These are phyloP conservation scores for Fusarium avenaceum DNA, from an alignment of 2,329 filamentous ascomycete genomes.

Conservation along the genomic window DNA sequence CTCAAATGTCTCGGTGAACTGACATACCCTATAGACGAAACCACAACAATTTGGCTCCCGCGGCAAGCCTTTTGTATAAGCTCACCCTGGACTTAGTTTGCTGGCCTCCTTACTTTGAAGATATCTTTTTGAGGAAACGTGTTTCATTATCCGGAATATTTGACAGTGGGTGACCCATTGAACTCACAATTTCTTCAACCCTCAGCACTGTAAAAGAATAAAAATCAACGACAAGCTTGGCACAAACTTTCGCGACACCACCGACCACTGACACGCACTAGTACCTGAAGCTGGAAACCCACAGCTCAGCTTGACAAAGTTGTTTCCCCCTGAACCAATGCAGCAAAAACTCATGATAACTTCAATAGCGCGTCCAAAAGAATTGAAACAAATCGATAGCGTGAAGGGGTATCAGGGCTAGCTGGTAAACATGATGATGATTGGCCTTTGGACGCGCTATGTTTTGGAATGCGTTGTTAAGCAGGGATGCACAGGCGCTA, in stretches of 20 bases:
- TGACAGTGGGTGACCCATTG: no score
- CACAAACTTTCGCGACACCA: neutral
- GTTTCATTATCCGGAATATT: no score
- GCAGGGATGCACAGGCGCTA: constrained; percentile 1
- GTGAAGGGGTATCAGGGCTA: neutral
- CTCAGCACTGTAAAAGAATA: no score
- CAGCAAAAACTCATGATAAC: constrained; percentile 14
- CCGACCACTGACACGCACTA: neutral
- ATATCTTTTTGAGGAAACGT: no score
- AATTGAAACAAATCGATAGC: constrained; percentile 29
- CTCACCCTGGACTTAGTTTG: no score
- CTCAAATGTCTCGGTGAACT: no score
- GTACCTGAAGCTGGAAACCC: constrained; percentile 3
- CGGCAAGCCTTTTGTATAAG: no score
- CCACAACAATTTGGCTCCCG: no score
- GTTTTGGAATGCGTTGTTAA: neutral
- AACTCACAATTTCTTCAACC: no score
- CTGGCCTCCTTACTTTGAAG: no score
- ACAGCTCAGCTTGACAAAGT: neutral
- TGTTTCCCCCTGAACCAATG: constrained; percentile 15
- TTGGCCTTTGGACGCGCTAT: constrained; percentile 5
- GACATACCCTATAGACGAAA: no score
- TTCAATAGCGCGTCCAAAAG: constrained; percentile 15
- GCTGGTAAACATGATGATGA: neutral
- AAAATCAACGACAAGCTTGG: no score